phyloP scores from a whole-genome alignment of 768 basidiomycete genomes.

The Mycena sanguinolenta region DNA sequence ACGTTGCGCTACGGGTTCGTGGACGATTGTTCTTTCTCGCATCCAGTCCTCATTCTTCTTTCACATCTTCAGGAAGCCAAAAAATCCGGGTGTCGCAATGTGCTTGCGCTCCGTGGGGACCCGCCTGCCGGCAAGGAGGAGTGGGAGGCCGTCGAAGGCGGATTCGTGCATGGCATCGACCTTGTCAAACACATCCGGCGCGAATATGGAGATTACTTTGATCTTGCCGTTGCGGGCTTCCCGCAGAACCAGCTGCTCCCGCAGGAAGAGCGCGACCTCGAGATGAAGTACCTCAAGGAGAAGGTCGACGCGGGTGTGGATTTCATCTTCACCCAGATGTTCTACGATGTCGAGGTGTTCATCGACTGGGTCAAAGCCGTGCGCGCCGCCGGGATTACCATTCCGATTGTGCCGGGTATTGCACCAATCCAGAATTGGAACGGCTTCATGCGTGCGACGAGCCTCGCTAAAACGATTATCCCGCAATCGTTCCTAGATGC shows the following conservation, averaged over 20 bases:
- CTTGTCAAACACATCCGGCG: conserved; percentile 90
- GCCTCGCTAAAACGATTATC: conserved; percentile 82
- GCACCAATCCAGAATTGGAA: conserved; percentile 98
- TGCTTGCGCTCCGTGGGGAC: conserved; percentile 94
- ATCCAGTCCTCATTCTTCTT: conserved; percentile 13
- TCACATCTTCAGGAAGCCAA: conserved; percentile 81
- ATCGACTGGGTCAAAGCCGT: conserved; percentile 90
- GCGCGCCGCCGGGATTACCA: conserved; percentile 86
- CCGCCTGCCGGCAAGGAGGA: conserved; percentile 90
- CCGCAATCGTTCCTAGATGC: conserved; percentile 82
- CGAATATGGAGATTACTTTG: conserved; percentile 92
- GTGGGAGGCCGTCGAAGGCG: conserved; percentile 93
- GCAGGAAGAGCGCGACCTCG: conserved; percentile 78
- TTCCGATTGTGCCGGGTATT: conserved; percentile 94
- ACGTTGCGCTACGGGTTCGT: conserved; percentile 86
- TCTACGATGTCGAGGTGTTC: conserved; percentile 94
- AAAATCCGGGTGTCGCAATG: conserved; percentile 88
- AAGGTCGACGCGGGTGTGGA: conserved; percentile 92
- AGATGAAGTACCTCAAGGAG: conserved; percentile 89
- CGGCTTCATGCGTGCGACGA: conserved; percentile 89
- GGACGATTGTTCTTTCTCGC: conserved; percentile 45
- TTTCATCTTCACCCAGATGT: conserved; percentile 99
- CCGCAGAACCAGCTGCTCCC: conserved; percentile 85
- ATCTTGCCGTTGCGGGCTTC: conserved; percentile 94
- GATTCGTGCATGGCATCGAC: conserved; percentile 92